Conservation (phyloP, 1,284 basidiomycete species). For the Ustanciosporium gigantosporum region DNA sequence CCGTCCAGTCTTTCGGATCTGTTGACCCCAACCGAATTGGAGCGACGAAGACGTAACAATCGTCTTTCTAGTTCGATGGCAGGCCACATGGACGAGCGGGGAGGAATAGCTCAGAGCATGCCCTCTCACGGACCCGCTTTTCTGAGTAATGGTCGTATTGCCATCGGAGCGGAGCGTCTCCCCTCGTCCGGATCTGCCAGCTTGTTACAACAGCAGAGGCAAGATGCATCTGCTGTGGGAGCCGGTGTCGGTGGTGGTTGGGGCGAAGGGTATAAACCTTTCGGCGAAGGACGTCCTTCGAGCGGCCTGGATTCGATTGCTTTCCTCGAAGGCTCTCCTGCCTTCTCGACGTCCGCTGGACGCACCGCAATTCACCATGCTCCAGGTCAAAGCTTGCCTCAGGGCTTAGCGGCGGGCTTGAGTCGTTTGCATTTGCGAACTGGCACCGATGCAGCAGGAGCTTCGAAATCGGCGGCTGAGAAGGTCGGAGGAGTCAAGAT, state of each 20-base stretch:
- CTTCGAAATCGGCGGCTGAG: not conserved
- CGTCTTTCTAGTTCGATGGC: constrained; percentile 29
- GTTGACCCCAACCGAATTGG: constrained; percentile 58
- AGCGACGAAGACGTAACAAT: constrained; percentile 40
- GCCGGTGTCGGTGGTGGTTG: not conserved
- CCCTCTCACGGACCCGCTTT: constrained; percentile 21
- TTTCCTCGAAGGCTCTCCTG: constrained; percentile 10
- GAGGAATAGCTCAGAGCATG: constrained; percentile 45
- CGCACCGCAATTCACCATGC: constrained; percentile 67
- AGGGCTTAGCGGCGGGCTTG: constrained; percentile 81
- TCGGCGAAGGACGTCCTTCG: constrained; percentile 7
- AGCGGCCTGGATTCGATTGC: constrained; percentile 28
- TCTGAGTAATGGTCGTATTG: constrained; percentile 3
- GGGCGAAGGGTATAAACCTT: constrained; percentile 9
- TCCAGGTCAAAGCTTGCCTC: constrained; percentile 82
- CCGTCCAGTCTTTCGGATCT: constrained; percentile 58
- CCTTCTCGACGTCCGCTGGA: constrained; percentile 15
- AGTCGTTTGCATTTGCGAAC: constrained; percentile 73
- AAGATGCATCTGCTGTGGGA: not conserved
- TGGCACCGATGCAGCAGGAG: constrained; percentile 1
- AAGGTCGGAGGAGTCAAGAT: not conserved
- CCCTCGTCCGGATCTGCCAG: constrained; percentile 10
- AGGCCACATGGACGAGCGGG: constrained; percentile 14
- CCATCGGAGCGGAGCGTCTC: constrained; percentile 20
- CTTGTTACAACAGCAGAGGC: constrained; percentile 27